Conservation (phyloP, 2,329 filamentous ascomycete species). For the Epichloe scottii region DNA sequence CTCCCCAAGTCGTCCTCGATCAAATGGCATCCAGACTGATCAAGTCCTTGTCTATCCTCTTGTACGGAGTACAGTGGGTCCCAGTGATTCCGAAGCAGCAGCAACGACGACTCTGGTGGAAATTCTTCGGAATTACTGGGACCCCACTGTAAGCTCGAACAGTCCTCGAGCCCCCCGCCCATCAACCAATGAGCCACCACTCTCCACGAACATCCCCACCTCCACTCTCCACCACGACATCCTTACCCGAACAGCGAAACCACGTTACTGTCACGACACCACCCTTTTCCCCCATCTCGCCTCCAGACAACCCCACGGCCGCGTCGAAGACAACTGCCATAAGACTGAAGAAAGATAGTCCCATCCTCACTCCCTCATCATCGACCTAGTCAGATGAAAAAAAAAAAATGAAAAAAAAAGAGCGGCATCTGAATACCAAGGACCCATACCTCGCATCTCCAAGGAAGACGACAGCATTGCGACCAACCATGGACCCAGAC, state of each 20-base stretch:
- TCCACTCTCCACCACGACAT: not conserved
- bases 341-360: not conserved
- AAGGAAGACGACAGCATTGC: not conserved
- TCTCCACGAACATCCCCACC: too few species aligned
- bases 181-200: too few species aligned
- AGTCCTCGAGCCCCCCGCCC: not conserved
- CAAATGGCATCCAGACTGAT: too few species aligned
- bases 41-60: too few species aligned
- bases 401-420: not conserved
- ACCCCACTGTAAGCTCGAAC: too few species aligned
- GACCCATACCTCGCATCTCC: too few species aligned
- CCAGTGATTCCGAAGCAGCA: too few species aligned
- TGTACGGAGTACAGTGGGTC: too few species aligned
- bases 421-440: not conserved
- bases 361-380: not conserved
- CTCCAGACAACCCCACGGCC: not conserved
- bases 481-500: conserved; percentile 9
- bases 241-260: not conserved
- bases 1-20: too few species aligned
- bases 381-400: not conserved
- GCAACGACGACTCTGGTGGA: too few species aligned
- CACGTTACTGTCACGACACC: conserved; percentile 3
- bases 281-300: too few species aligned
- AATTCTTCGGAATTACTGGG: too few species aligned
- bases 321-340: not conserved